Evolutionary conservation across 1,284 basidiomycete species (phyloP), one percentile per base, ranked within the genome.

Genomic region (Schizophyllum amplum): DNA sequence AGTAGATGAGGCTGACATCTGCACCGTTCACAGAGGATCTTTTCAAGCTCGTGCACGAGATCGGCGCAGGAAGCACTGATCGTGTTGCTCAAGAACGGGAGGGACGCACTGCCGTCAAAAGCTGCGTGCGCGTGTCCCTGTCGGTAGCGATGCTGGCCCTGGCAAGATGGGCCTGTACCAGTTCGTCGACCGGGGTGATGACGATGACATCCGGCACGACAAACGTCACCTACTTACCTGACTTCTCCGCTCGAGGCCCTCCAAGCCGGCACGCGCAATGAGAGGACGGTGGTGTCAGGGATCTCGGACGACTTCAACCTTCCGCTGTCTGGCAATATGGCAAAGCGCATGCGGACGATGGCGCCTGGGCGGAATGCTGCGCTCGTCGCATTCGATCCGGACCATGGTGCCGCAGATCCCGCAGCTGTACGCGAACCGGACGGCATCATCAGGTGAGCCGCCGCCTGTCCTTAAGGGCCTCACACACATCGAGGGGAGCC

Each of bases 71-170:
- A 0, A 87, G 87, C 50, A 86, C n/a, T n/a, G n/a, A n/a, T 84
- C 1, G 86, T 94, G 7, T 73, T 96, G 25, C 76, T 95, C 58
- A 95, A 95, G 80, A 95, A 96, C 68, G 72, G 71, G 23, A 73
- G 78, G 25, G 70, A 71, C 3, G 78, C 82, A 73, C 94, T 17
- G 91, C 92, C 0, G 72, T 94, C 22, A 69, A 70, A 80, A 76
- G 59, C 78, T 82, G 20, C 72, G 77, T 53, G 82, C 70, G 54
- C 71, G 92, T 24, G 79, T 81, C 0, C 63, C 92, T 24, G 76
- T 88, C 54, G 84, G 77, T 4, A 77, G 84, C 48, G 90, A 91
- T 67, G 84, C 89, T 15, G 88, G 84, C 1, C 88, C 90, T 0
- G 79, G 82, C 4, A 68, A 64, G 24, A 73, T 76, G 27, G 91